Conservation (phyloP, 495 filamentous ascomycete species). For the Rostrohypoxylon terebratum region DNA sequence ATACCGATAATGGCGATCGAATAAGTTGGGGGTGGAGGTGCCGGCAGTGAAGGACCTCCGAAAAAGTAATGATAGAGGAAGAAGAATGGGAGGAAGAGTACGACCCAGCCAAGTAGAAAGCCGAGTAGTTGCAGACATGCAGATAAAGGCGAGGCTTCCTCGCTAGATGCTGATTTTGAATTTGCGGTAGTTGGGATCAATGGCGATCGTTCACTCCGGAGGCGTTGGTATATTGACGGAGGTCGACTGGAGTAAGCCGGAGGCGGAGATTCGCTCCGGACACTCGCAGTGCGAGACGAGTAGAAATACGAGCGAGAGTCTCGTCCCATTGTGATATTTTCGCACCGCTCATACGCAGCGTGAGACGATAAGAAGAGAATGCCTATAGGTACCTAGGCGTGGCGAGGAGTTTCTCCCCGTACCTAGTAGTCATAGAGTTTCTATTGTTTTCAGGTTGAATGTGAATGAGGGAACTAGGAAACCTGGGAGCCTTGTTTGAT, state of each 20-base stretch:
- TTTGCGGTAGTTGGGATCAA: background rate
- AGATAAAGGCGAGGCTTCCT: background rate
- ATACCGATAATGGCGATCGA: slow-evolving; percentile 46
- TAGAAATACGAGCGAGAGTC: background rate
- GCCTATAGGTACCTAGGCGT: too few relatives aligned
- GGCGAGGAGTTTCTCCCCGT: too few relatives aligned
- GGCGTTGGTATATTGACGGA: background rate
- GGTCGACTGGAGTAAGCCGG: slow-evolving; percentile 29
- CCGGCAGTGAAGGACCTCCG: background rate
- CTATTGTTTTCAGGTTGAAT: background rate
- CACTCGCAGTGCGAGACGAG: slow-evolving; percentile 3
- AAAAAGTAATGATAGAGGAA: background rate
- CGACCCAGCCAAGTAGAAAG: background rate
- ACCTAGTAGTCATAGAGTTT: background rate
- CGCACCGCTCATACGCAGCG: too few relatives aligned
- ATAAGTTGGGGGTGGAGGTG: slow-evolving; percentile 28
- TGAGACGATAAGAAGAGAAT: too few relatives aligned
- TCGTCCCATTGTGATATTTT: slow-evolving; percentile 15
- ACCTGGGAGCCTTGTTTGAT: slow-evolving; percentile 3
- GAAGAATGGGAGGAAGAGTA: background rate
- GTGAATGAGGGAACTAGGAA: too few relatives aligned
- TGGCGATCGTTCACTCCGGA: slow-evolving; percentile 17
- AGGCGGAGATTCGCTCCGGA: slow-evolving; percentile 29
- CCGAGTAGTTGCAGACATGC: background rate
- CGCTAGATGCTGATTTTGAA: background rate